Conservation (phyloP, 1,284 basidiomycete species). For the Mycena sp. region DNA sequence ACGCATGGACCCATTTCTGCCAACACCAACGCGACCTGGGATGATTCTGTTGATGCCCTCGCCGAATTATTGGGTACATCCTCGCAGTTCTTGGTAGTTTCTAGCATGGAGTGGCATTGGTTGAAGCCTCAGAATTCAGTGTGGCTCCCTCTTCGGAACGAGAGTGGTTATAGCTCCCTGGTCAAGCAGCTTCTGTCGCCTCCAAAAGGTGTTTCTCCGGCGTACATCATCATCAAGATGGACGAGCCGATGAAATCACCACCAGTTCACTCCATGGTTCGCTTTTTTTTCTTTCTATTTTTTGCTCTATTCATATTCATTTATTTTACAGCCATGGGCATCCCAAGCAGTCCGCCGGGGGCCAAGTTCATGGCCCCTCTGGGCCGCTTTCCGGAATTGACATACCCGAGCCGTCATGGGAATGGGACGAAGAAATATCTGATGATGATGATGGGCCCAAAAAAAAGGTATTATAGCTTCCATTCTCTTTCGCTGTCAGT, state of each 20-base stretch:
- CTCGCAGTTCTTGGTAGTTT: not conserved
- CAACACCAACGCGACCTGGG: not conserved
- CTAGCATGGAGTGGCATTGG: not conserved
- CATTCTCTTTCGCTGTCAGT: not conserved
- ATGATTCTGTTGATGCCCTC: not conserved
- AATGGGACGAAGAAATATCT: not conserved
- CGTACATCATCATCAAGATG: slow-evolving; percentile 9
- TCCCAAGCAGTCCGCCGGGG: not conserved
- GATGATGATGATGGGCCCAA: not conserved
- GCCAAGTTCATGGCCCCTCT: not conserved
- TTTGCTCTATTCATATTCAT: not conserved
- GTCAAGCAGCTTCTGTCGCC: not conserved
- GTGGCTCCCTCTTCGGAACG: not conserved
- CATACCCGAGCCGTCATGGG: not conserved
- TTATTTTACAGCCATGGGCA: not conserved
- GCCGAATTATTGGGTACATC: not conserved
- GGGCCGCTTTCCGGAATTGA: not conserved
- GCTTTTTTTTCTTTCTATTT: not conserved
- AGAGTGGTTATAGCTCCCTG: not conserved
- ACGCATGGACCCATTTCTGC: not conserved
- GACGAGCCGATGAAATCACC: not conserved
- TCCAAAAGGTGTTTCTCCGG: not conserved
- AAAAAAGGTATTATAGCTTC: not conserved
- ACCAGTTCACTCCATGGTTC: not conserved
- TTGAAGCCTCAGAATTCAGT: not conserved